These are phyloP conservation scores for Pyrenula massariospora DNA, from an alignment of 495 filamentous ascomycete species.

Conservation along the genomic window DNA sequence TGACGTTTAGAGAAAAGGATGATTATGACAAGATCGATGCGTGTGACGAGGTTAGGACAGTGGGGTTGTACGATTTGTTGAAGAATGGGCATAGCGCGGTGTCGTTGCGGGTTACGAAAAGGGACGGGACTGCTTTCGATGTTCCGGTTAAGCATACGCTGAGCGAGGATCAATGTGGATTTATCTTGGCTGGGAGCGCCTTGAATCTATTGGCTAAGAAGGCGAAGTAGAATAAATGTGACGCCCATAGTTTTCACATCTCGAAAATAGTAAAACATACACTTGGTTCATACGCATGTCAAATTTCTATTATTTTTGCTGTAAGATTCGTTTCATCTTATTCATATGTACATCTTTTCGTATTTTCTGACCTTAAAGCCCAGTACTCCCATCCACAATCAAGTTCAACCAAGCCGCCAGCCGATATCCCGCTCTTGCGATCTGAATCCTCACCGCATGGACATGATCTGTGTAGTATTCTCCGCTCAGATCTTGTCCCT, in stretches of 20 bases:
- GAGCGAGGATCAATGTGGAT: constrained; percentile 75
- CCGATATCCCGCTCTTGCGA: constrained; percentile 66
- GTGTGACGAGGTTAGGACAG: constrained; percentile 69
- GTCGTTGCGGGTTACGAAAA: constrained; percentile 49
- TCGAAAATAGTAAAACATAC: too few relatives aligned
- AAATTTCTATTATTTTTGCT: too few relatives aligned
- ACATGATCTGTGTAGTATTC: constrained; percentile 53
- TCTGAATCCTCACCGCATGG: constrained; percentile 55
- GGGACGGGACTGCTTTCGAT: constrained; percentile 45
- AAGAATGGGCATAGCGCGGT: constrained; percentile 74
- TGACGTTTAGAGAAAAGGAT: constrained; percentile 74
- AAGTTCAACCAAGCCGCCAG: constrained; percentile 49
- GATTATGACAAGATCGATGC: constrained; percentile 79
- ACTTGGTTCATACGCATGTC: too few relatives aligned
- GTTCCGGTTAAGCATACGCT: constrained; percentile 67
- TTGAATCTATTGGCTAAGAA: constrained; percentile 72
- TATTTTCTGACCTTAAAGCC: neutral
- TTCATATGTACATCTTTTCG: neutral
- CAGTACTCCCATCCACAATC: constrained; percentile 16
- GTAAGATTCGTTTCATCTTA: neutral
- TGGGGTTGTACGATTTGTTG: constrained; percentile 74
- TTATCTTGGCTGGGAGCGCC: constrained; percentile 88
- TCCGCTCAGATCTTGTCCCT: constrained; percentile 32
- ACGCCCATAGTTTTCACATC: too few relatives aligned
- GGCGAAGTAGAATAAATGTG: constrained; percentile 8